Evolutionary conservation across 169 alveolate species (phyloP).

Genomic region (Plasmodium reichenowi): DNA sequence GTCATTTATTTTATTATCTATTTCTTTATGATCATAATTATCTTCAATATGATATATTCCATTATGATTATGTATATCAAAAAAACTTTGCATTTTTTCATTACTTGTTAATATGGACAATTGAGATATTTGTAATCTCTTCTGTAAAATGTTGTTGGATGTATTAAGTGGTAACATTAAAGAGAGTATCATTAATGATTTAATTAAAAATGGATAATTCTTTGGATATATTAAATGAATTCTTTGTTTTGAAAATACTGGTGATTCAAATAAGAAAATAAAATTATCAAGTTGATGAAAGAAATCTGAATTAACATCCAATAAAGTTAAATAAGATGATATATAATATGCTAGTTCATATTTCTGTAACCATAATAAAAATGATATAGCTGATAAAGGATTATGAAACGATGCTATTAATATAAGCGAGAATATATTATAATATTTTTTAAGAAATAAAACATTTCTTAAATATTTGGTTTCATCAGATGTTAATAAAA

Average conservation of each 20-base stretch:
- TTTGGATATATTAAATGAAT: conserved; percentile 84
- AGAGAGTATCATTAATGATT: conserved; percentile 78
- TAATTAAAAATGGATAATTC: conserved; percentile 80
- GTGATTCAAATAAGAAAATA: conserved; percentile 84
- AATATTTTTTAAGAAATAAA: conserved; percentile 77
- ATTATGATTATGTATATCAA: conserved; percentile 48
- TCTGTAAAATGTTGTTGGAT: conserved; percentile 62
- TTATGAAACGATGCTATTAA: conserved; percentile 81
- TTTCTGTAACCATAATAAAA: conserved; percentile 85
- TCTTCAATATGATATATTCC: conserved; percentile 11
- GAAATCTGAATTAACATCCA: conserved; percentile 74
- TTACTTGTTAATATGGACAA: conserved; percentile 41
- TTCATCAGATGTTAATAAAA: conserved; percentile 84
- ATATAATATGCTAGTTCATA: conserved; percentile 79
- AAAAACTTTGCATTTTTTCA: background rate
- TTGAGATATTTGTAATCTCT: conserved; percentile 65
- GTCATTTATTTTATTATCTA: background rate
- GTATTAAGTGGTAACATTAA: conserved; percentile 65
- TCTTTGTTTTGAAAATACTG: conserved; percentile 82
- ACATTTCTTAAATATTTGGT: conserved; percentile 80
- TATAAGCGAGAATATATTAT: conserved; percentile 72
- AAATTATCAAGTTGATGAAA: conserved; percentile 80
- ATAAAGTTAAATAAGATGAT: conserved; percentile 49
- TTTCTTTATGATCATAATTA: background rate
- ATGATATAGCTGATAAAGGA: conserved; percentile 81